phyloP scores from a whole-genome alignment of 768 basidiomycete genomes.

The Hemileccinum rubropunctum region DNA sequence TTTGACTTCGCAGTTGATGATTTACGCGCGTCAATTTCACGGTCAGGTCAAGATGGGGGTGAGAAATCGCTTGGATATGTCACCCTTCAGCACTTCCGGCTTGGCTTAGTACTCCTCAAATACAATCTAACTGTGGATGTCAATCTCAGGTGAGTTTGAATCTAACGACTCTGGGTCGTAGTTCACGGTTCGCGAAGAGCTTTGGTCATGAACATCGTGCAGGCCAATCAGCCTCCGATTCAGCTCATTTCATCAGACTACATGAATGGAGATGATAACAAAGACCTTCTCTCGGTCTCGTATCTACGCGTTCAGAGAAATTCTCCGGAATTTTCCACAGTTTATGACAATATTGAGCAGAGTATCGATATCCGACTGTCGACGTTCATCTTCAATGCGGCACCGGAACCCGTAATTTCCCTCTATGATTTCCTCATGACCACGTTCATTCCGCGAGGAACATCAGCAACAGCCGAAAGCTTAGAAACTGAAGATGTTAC shows the following conservation, averaged over 20 bases:
- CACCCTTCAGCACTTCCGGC: slow-evolving; percentile 70
- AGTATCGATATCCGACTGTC: slow-evolving; percentile 84
- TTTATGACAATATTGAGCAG: slow-evolving; percentile 86
- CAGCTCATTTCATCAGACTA: slow-evolving; percentile 64
- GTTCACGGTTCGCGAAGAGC: slow-evolving; percentile 45
- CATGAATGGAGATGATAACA: slow-evolving; percentile 38
- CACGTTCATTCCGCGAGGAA: slow-evolving; percentile 70
- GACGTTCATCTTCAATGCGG: slow-evolving; percentile 84
- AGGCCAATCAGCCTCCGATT: slow-evolving; percentile 50
- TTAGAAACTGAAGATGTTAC: slow-evolving; percentile 6
- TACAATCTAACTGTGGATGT: slow-evolving; percentile 87
- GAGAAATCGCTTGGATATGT: slow-evolving; percentile 82
- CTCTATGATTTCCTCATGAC: slow-evolving; percentile 98
- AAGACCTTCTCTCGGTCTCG: slow-evolving; percentile 72
- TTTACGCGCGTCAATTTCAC: slow-evolving; percentile 76
- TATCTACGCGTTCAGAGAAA: slow-evolving; percentile 79
- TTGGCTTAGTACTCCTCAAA: slow-evolving; percentile 73
- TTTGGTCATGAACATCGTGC: slow-evolving; percentile 71
- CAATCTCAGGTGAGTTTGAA: slow-evolving; percentile 57
- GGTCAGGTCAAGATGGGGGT: slow-evolving; percentile 52
- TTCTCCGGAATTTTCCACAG: slow-evolving; percentile 80
- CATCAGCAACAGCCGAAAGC: slow-evolving; percentile 7
- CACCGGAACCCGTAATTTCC: slow-evolving; percentile 86
- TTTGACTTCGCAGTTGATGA: slow-evolving; percentile 85
- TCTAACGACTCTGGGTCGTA: neutral